These are phyloP conservation scores for Limtongia smithiae DNA, from an alignment of 805 yeast genomes.

Conservation along the genomic window DNA sequence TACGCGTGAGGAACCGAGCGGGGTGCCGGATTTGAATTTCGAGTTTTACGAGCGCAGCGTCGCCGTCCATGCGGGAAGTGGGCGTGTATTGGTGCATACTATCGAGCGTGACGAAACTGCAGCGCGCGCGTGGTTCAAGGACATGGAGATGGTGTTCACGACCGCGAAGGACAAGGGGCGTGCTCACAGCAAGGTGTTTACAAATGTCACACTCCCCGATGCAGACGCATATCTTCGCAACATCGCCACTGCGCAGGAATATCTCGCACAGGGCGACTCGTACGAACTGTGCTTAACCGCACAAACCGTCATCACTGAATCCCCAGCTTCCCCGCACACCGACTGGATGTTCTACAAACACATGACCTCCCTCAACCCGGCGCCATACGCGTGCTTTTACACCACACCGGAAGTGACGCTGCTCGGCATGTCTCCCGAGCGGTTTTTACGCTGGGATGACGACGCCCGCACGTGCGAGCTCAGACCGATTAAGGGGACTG, in stretches of 20 bases:
- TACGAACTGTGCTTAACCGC: conserved; percentile 90
- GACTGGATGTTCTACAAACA: conserved; percentile 76
- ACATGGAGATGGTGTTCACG: not conserved
- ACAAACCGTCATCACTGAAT: conserved; percentile 40
- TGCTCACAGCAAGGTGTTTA: not conserved
- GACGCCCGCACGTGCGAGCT: conserved; percentile 56
- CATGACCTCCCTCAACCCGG: conserved; percentile 71
- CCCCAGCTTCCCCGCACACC: conserved; percentile 52
- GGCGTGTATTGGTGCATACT: conserved; percentile 40
- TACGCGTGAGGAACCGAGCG: conserved; percentile 5
- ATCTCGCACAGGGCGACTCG: conserved; percentile 75
- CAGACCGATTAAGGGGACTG: conserved; percentile 96
- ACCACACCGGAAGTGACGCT: conserved; percentile 60
- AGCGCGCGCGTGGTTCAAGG: not conserved
- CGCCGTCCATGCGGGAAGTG: conserved; percentile 48
- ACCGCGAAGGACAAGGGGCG: not conserved
- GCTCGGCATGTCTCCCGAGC: conserved; percentile 89
- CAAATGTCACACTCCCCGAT: conserved; percentile 1
- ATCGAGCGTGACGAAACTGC: not conserved
- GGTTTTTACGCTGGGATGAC: conserved; percentile 78
- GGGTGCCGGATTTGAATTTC: conserved; percentile 62
- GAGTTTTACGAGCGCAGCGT: conserved; percentile 66
- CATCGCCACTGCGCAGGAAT: conserved; percentile 63
- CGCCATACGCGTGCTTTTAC: conserved; percentile 85
- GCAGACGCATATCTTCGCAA: conserved; percentile 46